Conservation (phyloP, 2,329 filamentous ascomycete genomes). For the Microdochium paspali region DNA sequence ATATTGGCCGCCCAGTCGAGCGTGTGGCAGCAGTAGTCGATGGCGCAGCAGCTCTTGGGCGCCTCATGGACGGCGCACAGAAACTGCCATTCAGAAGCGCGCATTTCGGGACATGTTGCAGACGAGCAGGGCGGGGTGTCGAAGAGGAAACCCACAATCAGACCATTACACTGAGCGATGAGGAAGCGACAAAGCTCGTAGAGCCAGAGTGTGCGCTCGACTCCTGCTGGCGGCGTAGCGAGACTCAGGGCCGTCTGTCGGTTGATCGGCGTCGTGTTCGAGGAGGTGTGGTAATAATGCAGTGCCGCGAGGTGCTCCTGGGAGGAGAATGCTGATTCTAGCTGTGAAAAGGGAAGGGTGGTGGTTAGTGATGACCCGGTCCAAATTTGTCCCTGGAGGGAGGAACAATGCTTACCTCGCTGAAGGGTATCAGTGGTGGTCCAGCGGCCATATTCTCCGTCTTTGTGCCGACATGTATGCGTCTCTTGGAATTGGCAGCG, state of each 20-base stretch:
- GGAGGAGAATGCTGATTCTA: constrained; percentile 93
- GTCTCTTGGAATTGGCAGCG: constrained; percentile 67
- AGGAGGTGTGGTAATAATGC: constrained; percentile 68
- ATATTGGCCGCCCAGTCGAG: constrained; percentile 96
- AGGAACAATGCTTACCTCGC: constrained; percentile 51
- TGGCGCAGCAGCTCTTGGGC: constrained; percentile 93
- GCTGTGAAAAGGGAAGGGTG: constrained; percentile 44
- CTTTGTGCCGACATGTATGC: constrained; percentile 88
- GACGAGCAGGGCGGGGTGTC: constrained; percentile 84
- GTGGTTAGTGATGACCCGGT: no score
- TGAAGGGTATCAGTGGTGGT: constrained; percentile 76
- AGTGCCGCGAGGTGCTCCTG: constrained; percentile 95
- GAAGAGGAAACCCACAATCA: constrained; percentile 88
- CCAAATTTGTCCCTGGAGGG: no score
- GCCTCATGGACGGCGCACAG: constrained; percentile 95
- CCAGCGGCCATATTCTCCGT: constrained; percentile 89
- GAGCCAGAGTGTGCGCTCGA: constrained; percentile 86
- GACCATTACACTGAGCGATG: constrained; percentile 84
- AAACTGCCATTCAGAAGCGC: constrained; percentile 97
- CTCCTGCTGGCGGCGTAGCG: constrained; percentile 68
- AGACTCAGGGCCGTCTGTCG: constrained; percentile 67
- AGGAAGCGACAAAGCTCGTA: constrained; percentile 97
- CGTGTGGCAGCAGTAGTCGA: constrained; percentile 98
- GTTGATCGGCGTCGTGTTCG: constrained; percentile 61
- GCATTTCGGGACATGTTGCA: constrained; percentile 92